Evolutionary conservation across 2,329 filamentous ascomycete species (phyloP), one percentile per base, ranked within the genome.

Genomic region (Talaromyces rugulosus): DNA sequence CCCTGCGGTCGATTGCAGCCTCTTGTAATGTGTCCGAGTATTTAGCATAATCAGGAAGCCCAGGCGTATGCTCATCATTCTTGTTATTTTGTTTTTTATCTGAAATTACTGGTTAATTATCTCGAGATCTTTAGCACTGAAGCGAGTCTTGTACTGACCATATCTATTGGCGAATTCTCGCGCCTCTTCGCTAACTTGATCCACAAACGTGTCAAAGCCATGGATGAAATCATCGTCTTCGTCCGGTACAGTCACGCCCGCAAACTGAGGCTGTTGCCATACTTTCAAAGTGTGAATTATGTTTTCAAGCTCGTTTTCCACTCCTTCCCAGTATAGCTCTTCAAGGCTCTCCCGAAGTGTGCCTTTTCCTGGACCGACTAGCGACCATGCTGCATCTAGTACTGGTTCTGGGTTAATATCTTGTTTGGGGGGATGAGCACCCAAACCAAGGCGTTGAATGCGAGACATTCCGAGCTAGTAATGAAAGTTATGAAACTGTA

Each of bases 181-280:
- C 4, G 71, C 68, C 8, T 66, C 67, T 9, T 76, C 63, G 58
- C 65, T 73, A 34, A 79, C 72, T 31, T 77, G 72, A 42, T 76
- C 72, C 7, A 78, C 55, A 54, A 78, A 79, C 0, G 76, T 76
- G 51, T 78, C 75, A 56, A 72, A 79, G 8, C 76, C 77, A 61
- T 77, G 69, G 5, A 78, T 68, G 31, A 68, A 61, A 30, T 67
- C 58, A 44, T 74, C 69, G 0, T 66, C 51, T 58, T 77, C 71
- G 30, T 75, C 73, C 5, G 63, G 23, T 5, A 65, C 47, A n/a
- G 52, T 56, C 5, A 67, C 62, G 2, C 62, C 44, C 27, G 66
- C 47, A 52, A 64, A 62, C 16, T 70, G 65, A 30, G 42, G 60
- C 53, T 62, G 59, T 44, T 76, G 71, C 75, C 75, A 79, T 33